Evolutionary conservation across 441 rosid species (phyloP).

Genomic region (Manihot esculenta): DNA sequence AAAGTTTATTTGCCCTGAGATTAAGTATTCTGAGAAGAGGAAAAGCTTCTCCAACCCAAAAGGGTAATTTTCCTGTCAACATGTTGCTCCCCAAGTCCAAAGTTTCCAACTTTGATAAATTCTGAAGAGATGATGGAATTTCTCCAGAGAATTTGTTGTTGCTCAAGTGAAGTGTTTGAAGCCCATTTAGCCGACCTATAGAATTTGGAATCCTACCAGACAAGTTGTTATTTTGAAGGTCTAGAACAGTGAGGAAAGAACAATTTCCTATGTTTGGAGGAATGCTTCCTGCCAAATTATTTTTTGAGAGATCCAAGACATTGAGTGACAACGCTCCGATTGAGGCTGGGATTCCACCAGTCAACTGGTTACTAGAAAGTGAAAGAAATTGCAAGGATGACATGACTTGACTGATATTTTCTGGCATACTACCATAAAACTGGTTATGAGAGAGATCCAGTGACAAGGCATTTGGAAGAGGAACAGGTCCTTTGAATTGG

Average conservation of each 20-base stretch:
- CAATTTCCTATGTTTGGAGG: no score
- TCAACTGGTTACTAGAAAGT: slow-evolving; percentile 32
- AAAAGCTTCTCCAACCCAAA: slow-evolving; percentile 22
- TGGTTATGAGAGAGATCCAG: slow-evolving; percentile 39
- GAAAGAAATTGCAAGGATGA: slow-evolving; percentile 34
- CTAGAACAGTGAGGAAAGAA: no score
- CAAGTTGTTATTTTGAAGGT: no score
- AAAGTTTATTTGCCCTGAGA: slow-evolving; percentile 37
- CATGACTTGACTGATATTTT: slow-evolving; percentile 30
- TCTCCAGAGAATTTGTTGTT: slow-evolving; percentile 1
- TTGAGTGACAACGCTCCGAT: slow-evolving; percentile 30
- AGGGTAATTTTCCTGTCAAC: slow-evolving; percentile 25
- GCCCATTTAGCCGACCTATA: no score
- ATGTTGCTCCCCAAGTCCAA: slow-evolving; percentile 29
- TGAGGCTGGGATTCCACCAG: slow-evolving; percentile 33
- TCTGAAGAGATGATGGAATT: slow-evolving; percentile 31
- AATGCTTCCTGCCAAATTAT: no score
- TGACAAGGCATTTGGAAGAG: slow-evolving; percentile 30
- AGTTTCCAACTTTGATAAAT: slow-evolving; percentile 33
- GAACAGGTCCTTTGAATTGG: slow-evolving; percentile 35
- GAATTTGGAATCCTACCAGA: no score
- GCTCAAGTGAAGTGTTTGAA: no score
- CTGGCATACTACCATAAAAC: slow-evolving; percentile 36
- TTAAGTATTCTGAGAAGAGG: slow-evolving; percentile 36
- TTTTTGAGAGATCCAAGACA: slow-evolving; percentile 27